Percentiles rank a stretch among this genome's conserved stretches.
These are phyloP conservation scores for Trypanosomatidae sp. DNA, from an alignment of 208 protist species.

Conservation along the genomic window DNA sequence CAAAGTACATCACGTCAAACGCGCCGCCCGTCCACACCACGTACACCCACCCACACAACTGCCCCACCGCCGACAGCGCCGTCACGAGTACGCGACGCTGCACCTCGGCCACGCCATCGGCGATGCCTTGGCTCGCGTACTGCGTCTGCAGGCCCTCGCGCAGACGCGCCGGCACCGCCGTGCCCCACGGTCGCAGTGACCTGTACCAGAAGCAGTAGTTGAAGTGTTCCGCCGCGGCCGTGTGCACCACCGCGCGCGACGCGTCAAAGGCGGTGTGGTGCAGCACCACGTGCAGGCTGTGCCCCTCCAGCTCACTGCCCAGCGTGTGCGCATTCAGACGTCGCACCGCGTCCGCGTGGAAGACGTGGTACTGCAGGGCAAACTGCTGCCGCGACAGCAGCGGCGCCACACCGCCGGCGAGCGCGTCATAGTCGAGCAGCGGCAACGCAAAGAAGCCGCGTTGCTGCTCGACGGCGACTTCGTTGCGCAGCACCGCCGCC, in stretches of 20 bases:
- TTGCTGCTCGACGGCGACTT: constrained; percentile 22
- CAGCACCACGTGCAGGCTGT: constrained; percentile 69
- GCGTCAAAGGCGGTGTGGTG: constrained; percentile 73
- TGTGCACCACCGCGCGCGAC: constrained; percentile 41
- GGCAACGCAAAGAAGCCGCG: constrained; percentile 65
- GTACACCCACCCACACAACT: constrained; percentile 66
- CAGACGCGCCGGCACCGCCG: constrained; percentile 32
- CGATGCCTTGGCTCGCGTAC: constrained; percentile 41
- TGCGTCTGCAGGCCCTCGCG: constrained; percentile 62
- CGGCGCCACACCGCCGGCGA: constrained; percentile 30
- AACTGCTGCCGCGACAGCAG: constrained; percentile 57
- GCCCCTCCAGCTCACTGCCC: constrained; percentile 65
- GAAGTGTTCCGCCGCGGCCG: constrained; percentile 73
- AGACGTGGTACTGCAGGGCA: constrained; percentile 60
- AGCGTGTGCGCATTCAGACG: constrained; percentile 63
- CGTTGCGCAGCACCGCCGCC: constrained; percentile 16
- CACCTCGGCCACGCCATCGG: constrained; percentile 53
- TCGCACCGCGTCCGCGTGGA: constrained; percentile 68
- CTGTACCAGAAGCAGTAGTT: constrained; percentile 89
- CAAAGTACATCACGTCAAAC: constrained; percentile 70
- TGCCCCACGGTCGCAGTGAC: constrained; percentile 74
- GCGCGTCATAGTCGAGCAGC: constrained; percentile 44
- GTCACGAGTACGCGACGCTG: constrained; percentile 22
- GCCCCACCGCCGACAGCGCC: constrained; percentile 42
- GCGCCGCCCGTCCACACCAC: constrained; percentile 68